phyloP scores from a whole-genome alignment of 1,284 basidiomycete genomes.

The Trichosporon sp. region DNA sequence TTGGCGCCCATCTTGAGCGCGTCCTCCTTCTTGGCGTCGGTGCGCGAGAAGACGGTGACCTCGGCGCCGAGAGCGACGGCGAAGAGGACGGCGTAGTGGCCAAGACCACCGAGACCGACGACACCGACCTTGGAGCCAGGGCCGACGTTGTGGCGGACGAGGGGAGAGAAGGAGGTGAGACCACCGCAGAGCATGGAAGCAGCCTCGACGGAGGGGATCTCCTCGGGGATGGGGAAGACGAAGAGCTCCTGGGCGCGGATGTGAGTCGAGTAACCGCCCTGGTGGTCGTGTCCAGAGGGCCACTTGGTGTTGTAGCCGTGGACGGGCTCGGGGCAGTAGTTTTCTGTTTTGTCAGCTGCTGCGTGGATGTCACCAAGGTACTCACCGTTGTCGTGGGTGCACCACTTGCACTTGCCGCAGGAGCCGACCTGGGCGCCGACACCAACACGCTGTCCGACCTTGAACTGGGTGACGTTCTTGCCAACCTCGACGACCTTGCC shows the following conservation, averaged over 20 bases:
- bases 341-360: slow-evolving; percentile 42
- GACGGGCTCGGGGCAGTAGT: slow-evolving; percentile 57
- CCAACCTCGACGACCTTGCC: slow-evolving; percentile 59
- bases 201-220: slow-evolving; percentile 62
- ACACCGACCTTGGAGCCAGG: slow-evolving; percentile 70
- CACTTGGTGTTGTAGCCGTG: slow-evolving; percentile 56
- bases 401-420: slow-evolving; percentile 54
- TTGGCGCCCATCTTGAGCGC: slow-evolving; percentile 66
- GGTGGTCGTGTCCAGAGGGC: slow-evolving; percentile 62
- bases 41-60: slow-evolving; percentile 69
- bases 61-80: slow-evolving; percentile 65
- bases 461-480: slow-evolving; percentile 55
- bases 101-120: slow-evolving; percentile 67
- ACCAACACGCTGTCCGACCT: slow-evolving; percentile 58
- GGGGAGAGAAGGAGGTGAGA: slow-evolving; percentile 68
- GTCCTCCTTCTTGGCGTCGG: slow-evolving; percentile 66
- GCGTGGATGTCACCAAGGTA: neutral
- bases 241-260: slow-evolving; percentile 69
- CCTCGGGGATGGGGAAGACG: slow-evolving; percentile 70
- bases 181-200: slow-evolving; percentile 65
- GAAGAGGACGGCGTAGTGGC: slow-evolving; percentile 65
- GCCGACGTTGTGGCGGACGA: slow-evolving; percentile 65
- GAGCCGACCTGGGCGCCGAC: slow-evolving; percentile 60
- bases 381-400: slow-evolving; percentile 55
- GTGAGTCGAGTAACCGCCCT: slow-evolving; percentile 66